Evolutionary conservation across 441 rosid species (phyloP).

Genomic region (Pelargonium myrrhifolium): DNA sequence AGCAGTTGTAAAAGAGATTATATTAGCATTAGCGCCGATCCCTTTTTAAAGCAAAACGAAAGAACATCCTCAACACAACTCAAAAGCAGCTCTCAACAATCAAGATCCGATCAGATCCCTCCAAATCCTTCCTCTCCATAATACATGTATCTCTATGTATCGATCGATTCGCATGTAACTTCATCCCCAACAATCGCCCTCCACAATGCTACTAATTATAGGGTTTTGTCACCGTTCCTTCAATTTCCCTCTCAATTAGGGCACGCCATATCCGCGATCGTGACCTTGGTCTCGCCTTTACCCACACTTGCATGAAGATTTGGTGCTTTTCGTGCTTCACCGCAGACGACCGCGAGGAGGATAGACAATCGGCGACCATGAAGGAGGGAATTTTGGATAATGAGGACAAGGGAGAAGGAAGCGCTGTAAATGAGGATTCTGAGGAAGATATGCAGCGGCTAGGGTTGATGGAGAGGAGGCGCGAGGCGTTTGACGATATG

Average conservation of each 20-base stretch:
- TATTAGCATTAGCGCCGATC: constrained; percentile 3
- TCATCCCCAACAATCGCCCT: not conserved
- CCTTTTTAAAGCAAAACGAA: not conserved
- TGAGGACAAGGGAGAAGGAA: constrained; percentile 28
- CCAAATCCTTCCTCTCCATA: not conserved
- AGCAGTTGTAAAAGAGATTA: not conserved
- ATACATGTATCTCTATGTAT: constrained; percentile 17
- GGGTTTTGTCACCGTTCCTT: constrained; percentile 17
- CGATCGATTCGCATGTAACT: constrained; percentile 17
- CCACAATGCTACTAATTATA: constrained; percentile 2
- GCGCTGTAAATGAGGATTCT: constrained; percentile 17
- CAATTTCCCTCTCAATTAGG: constrained; percentile 18
- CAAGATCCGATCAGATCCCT: constrained; percentile 5
- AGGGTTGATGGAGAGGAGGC: constrained; percentile 15
- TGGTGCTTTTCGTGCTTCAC: constrained; percentile 66
- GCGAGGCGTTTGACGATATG: constrained; percentile 33
- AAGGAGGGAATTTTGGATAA: constrained; percentile 22
- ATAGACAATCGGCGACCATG: constrained; percentile 25
- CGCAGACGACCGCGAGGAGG: constrained; percentile 36
- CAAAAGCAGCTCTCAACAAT: not conserved
- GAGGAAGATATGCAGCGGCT: constrained; percentile 21
- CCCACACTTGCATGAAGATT: constrained; percentile 67
- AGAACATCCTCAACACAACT: not conserved
- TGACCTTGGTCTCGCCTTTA: constrained; percentile 24
- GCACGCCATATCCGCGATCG: constrained; percentile 42